Percentiles rank a stretch among this genome's conserved stretches.
Conservation (phyloP, 2,329 filamentous ascomycete species). For the Fusarium burgessii region DNA sequence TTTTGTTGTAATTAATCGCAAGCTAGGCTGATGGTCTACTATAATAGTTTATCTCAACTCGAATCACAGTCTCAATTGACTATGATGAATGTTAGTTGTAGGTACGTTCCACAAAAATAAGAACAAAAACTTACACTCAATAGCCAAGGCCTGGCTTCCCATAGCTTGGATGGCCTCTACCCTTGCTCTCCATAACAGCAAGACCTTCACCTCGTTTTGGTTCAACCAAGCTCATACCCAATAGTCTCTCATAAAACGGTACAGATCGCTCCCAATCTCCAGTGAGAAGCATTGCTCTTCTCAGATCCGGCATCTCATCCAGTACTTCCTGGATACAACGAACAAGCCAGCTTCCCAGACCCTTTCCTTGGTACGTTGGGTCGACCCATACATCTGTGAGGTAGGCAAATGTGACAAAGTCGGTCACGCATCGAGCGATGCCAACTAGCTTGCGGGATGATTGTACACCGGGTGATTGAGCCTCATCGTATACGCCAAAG, state of each 20-base stretch:
- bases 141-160: not conserved
- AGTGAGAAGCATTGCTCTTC: slow-evolving; percentile 65
- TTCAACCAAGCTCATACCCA: slow-evolving; percentile 49
- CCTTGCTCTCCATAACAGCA: slow-evolving; percentile 46
- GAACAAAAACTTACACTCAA: not conserved
- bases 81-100: not conserved
- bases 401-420: slow-evolving; percentile 73
- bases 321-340: slow-evolving; percentile 65
- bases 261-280: slow-evolving; percentile 50
- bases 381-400: slow-evolving; percentile 72
- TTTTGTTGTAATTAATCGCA: too few species aligned
- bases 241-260: slow-evolving; percentile 50
- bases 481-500: slow-evolving; percentile 63
- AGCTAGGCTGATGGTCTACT: too few species aligned
- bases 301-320: slow-evolving; percentile 64
- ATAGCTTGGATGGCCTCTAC: slow-evolving; percentile 35
- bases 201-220: slow-evolving; percentile 38
- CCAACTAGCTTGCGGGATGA: slow-evolving; percentile 42
- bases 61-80: not conserved
- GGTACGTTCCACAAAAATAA: too few species aligned
- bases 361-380: slow-evolving; percentile 64
- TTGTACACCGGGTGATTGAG: too few species aligned
- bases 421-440: slow-evolving; percentile 67
- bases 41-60: too few species aligned
- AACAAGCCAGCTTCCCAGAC: slow-evolving; percentile 72